Percentiles rank a stretch among this genome's conserved stretches.
Conservation (phyloP, 352 stramenopile genomes). For the Globisporangium ultimum region DNA sequence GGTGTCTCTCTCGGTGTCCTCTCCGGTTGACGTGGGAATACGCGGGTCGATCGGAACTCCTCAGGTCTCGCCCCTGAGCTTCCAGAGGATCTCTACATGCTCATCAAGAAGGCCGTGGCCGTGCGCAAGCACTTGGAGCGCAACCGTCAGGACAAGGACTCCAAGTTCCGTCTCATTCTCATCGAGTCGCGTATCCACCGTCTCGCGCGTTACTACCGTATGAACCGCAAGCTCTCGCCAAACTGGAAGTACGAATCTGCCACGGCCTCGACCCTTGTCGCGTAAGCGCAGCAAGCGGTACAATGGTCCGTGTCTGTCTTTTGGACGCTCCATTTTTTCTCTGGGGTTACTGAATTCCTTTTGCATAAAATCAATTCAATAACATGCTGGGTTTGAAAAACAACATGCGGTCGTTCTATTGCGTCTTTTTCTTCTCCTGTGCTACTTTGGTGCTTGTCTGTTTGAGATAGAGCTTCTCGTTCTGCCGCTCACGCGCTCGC, state of each 20-base stretch:
- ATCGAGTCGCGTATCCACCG: conserved; percentile 99
- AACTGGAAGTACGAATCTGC: conserved; percentile 99
- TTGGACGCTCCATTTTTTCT: conserved; percentile 3
- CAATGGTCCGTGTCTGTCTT: background rate
- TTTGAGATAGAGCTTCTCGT: background rate
- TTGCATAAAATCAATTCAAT: conserved; percentile 11
- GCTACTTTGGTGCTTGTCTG: background rate
- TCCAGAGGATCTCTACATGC: conserved; percentile 99
- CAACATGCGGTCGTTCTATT: background rate
- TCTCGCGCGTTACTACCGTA: conserved; percentile 98
- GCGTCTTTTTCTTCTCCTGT: background rate
- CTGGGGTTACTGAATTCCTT: conserved; percentile 13
- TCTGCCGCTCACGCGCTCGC: conserved; percentile 20
- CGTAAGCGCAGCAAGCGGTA: conserved; percentile 79
- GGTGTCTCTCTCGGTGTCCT: conserved; percentile 20
- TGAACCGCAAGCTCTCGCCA: conserved; percentile 97
- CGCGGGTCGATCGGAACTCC: conserved; percentile 38
- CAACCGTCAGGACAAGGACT: conserved; percentile 99
- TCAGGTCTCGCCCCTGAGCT: conserved; percentile 97
- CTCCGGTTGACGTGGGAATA: conserved; percentile 85
- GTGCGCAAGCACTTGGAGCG: conserved; percentile 99
- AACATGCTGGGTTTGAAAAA: conserved; percentile 31
- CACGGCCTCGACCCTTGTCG: conserved; percentile 98
- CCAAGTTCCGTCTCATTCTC: conserved; percentile 99
- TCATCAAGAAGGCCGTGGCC: conserved; percentile 99